Conservation (phyloP, 78 protist genomes). For the Dictyostelium brefeldianum region DNA sequence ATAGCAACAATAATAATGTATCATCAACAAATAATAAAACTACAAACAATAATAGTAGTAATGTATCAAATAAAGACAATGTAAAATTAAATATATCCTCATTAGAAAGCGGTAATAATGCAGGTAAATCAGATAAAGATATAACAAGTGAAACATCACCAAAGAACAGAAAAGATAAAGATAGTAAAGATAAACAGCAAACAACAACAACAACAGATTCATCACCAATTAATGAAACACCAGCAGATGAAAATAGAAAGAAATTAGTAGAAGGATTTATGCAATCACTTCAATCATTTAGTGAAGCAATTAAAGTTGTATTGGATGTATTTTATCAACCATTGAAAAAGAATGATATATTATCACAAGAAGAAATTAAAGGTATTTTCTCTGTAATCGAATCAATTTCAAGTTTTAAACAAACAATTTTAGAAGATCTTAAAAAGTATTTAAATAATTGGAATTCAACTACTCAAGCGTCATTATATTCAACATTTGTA, state of each 20-base stretch:
- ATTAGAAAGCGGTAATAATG: conserved; percentile 19
- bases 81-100: conserved; percentile 7
- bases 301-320: conserved; percentile 42
- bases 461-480: not conserved
- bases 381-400: conserved; percentile 46
- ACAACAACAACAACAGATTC: not conserved
- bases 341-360: conserved; percentile 47
- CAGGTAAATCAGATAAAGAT: not conserved
- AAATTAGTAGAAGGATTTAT: not conserved
- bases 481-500: conserved; percentile 50
- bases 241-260: conserved; percentile 26
- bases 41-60: conserved; percentile 2
- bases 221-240: not conserved
- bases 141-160: not conserved
- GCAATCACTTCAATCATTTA: conserved; percentile 9
- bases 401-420: conserved; percentile 17
- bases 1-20: not conserved
- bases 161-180: conserved; percentile 10
- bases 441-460: conserved; percentile 10
- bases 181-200: not conserved
- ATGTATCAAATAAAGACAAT: not conserved
- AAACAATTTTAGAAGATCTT: conserved; percentile 28
- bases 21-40: not conserved
- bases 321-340: conserved; percentile 56
- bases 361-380: conserved; percentile 42